phyloP scores from a whole-genome alignment of 768 basidiomycete species.

The Ramaria sp. region DNA sequence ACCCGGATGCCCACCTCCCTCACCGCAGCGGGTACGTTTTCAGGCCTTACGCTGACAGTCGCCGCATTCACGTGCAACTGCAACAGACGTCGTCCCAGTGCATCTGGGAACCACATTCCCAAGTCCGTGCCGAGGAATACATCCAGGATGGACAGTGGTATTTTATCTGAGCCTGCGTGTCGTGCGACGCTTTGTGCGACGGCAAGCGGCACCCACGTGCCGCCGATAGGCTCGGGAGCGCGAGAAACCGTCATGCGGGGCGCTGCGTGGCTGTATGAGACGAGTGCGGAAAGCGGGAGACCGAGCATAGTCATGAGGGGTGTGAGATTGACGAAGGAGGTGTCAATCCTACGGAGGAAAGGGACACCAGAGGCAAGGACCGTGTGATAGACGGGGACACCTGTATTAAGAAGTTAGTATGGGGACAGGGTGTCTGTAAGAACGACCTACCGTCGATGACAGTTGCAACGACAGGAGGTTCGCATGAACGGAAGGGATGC shows the following conservation, averaged over 20 bases:
- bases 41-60: neutral
- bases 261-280: slow-evolving; percentile 22
- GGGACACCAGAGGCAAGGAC: slow-evolving; percentile 36
- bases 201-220: slow-evolving; percentile 60
- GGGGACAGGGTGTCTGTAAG: neutral
- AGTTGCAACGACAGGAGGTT: neutral
- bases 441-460: neutral
- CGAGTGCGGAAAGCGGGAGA: slow-evolving; percentile 22
- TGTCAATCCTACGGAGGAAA: slow-evolving; percentile 64
- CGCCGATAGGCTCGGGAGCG: slow-evolving; percentile 42
- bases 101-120: neutral
- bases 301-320: slow-evolving; percentile 39
- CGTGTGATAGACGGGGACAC: slow-evolving; percentile 68
- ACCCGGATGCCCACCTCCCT: slow-evolving; percentile 1
- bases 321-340: slow-evolving; percentile 67
- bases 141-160: neutral
- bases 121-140: neutral
- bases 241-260: slow-evolving; percentile 37
- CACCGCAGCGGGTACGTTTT: neutral
- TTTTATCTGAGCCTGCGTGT: neutral
- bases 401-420: slow-evolving; percentile 22
- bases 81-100: neutral
- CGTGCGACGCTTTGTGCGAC: slow-evolving; percentile 42
- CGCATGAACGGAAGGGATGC: neutral
- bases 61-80: neutral